Evolutionary conservation across 1,284 basidiomycete species (phyloP), one percentile per base, ranked within the genome.

Genomic region (Cryptococcus wingfieldii): DNA sequence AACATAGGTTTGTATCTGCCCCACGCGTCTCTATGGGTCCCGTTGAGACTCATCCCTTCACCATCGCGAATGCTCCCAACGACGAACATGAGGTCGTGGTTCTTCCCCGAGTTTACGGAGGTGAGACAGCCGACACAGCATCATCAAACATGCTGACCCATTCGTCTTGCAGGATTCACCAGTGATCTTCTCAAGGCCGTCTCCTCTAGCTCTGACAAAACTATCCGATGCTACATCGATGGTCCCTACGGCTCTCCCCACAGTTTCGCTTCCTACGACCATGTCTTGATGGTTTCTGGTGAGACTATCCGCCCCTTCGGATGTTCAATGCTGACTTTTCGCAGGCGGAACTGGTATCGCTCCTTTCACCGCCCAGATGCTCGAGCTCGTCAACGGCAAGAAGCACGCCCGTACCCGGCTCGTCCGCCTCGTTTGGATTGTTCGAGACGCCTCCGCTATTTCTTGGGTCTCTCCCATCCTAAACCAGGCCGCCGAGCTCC

Each of bases 1-100:
- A 3, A 23, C 39, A 23, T 19, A 42, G 39, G 9, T 42, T 42
- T 19, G 43, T 7, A 49, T 57, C 38, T 52, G 61, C 28, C 19
- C 39, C 39, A 10, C 39, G 39, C 7, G 16, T 42, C 14, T 42
- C 39, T 19, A 10, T 7, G 10, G 39, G 39, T 42, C 16, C 19
- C 7, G 39, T 19, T 3, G 71, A 74, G 56, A 63, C 67, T 19
- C 71, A 74, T 58, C 71, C 71, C 2, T 68, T 74, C 59, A 72
- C 70, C 8, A 61, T 65, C n/a, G 60, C 66, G 23, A 67, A 66
- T 27, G 54, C 64, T 1, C 62, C 61, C 3, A 51, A 54, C 6
- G 39, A 55, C 13, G 25, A 16, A 12, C 53, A 50, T 7, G 19
- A 45, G 70, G 72, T 42, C 39, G 19, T 42, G 9, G 19, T 42